A percentile compares a stretch with the other conserved stretches of the same genome.
Evolutionary conservation across 108 stramenopile genomes (phyloP).

Genomic region (Hondaea fermentalgiana): DNA sequence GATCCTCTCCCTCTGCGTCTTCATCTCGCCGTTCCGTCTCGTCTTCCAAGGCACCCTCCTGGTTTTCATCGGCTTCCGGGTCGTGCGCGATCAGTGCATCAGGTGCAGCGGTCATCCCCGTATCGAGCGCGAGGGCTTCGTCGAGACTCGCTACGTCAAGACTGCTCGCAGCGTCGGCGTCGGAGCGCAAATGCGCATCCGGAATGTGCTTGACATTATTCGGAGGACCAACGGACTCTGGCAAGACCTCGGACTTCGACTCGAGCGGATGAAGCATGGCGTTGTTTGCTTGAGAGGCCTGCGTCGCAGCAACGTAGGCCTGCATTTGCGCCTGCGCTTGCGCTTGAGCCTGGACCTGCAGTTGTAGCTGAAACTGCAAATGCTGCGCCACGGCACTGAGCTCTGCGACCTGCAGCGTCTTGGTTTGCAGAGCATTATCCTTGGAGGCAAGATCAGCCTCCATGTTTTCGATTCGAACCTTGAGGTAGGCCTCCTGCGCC

Average conservation of each 20-base stretch:
- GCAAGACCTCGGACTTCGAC: not conserved
- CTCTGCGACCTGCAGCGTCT: not conserved
- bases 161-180: no score
- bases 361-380: not conserved
- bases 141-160: no score
- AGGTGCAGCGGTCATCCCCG: not conserved
- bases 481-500: not conserved
- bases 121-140: no score
- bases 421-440: not conserved
- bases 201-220: no score
- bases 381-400: not conserved
- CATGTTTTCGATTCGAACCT: not conserved
- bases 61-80: not conserved
- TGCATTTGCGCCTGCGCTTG: not conserved
- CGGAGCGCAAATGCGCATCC: no score
- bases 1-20: not conserved
- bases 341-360: not conserved
- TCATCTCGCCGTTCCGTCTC: not conserved
- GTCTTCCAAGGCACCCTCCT: not conserved
- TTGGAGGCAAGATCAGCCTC: not conserved
- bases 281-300: not conserved
- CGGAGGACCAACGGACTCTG: not conserved
- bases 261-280: not conserved
- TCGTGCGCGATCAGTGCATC: not conserved
- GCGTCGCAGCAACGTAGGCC: not conserved